Evolutionary conservation across 2,329 filamentous ascomycete species (phyloP).

Genomic region (Aspergillus tanneri): DNA sequence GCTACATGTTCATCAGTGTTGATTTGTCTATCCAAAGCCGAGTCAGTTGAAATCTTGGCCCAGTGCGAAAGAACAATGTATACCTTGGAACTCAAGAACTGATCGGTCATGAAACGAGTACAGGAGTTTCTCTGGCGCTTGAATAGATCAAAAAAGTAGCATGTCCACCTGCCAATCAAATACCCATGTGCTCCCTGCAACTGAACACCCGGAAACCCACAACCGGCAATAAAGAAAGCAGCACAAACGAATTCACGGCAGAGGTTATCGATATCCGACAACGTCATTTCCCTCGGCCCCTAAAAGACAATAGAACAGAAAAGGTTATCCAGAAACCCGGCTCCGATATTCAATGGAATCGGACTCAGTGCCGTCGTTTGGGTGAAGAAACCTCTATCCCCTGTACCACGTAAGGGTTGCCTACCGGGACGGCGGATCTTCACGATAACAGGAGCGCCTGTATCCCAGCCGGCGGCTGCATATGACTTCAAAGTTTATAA

Average conservation of each 20-base stretch:
- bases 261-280: conserved; percentile 52
- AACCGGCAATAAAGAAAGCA: conserved; percentile 46
- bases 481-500: no score
- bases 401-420: conserved; percentile 37
- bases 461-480: no score
- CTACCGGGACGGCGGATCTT: conserved; percentile 41
- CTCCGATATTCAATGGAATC: conserved; percentile 5
- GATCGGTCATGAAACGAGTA: neutral
- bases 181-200: conserved; percentile 51
- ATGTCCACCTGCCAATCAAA: no score
- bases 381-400: conserved; percentile 25
- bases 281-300: conserved; percentile 54
- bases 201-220: conserved; percentile 28
- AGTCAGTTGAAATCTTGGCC: conserved; percentile 36
- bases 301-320: conserved; percentile 30
- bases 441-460: conserved; percentile 38
- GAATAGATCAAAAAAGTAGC: no score
- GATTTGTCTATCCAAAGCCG: neutral
- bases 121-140: conserved; percentile 10
- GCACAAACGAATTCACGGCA: conserved; percentile 51
- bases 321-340: neutral
- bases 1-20: conserved; percentile 42
- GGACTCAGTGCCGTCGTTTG: conserved; percentile 23
- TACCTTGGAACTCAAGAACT: no score
- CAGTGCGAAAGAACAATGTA: conserved; percentile 15